Evolutionary conservation across 305 asterid species (phyloP).

Genomic region (Fraxinus xanthoxyloides): DNA sequence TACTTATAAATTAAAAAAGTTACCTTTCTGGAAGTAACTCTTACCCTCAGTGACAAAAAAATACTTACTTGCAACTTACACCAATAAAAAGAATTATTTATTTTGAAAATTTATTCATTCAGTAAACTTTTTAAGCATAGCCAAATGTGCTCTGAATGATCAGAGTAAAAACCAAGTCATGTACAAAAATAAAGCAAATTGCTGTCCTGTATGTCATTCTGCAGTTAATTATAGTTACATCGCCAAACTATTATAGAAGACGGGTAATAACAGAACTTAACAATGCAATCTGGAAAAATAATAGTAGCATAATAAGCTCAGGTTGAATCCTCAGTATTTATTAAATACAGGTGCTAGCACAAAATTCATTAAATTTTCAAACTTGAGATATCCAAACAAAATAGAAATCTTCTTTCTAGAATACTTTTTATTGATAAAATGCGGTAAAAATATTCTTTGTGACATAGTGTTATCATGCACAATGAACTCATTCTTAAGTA

Average conservation of each 20-base stretch:
- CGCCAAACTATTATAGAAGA: not conserved
- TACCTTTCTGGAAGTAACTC: not conserved
- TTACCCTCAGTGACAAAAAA: not conserved
- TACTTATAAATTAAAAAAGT: not conserved
- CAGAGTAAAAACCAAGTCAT: not conserved
- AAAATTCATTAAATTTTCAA: not conserved
- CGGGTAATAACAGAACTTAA: not conserved
- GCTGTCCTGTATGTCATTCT: not conserved
- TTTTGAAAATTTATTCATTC: not conserved
- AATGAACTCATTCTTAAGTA: not conserved
- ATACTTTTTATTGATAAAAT: not conserved
- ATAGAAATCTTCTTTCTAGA: not conserved
- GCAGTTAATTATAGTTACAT: not conserved
- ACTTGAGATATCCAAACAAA: not conserved
- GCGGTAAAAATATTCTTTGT: not conserved
- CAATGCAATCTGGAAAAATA: not conserved
- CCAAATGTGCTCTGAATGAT: not conserved
- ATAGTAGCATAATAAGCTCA: not conserved
- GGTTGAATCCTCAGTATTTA: not conserved
- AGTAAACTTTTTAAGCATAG: not conserved
- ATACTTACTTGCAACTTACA: not conserved
- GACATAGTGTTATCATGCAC: not conserved
- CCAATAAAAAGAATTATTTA: not conserved
- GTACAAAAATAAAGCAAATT: not conserved
- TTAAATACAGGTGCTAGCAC: not conserved